Percentiles rank a stretch among this genome's conserved stretches.
Conservation (phyloP, 805 yeast genomes). For the Tetrapisispora iriomotensis region DNA sequence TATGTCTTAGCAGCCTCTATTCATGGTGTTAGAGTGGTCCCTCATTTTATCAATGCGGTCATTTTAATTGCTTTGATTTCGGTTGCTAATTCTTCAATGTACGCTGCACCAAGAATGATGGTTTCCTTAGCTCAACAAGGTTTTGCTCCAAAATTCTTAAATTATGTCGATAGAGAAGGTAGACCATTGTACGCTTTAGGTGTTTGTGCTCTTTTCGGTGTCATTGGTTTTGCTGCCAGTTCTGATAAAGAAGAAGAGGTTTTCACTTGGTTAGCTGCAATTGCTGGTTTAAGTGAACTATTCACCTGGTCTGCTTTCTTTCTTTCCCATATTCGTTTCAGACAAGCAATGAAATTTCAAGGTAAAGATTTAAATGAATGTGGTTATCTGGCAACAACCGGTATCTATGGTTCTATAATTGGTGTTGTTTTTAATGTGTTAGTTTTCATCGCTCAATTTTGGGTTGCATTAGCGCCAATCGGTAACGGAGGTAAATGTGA, state of each 20-base stretch:
- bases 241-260: conserved; percentile 41
- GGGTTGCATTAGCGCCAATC: conserved; percentile 55
- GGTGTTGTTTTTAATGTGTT: conserved; percentile 42
- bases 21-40: conserved; percentile 54
- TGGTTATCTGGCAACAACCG: conserved; percentile 40
- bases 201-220: conserved; percentile 43
- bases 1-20: conserved; percentile 61
- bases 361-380: conserved; percentile 39
- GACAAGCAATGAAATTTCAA: conserved; percentile 43
- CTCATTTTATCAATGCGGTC: conserved; percentile 66
- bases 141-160: conserved; percentile 48
- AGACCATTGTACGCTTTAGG: conserved; percentile 49
- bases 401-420: conserved; percentile 40
- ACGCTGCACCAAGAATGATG: conserved; percentile 61
- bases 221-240: conserved; percentile 54
- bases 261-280: conserved; percentile 52
- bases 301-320: conserved; percentile 54
- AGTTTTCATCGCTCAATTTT: conserved; percentile 48
- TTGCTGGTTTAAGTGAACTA: conserved; percentile 50
- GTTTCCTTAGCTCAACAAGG: conserved; percentile 65
- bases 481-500: conserved; percentile 29
- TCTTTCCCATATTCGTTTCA: conserved; percentile 43
- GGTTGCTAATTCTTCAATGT: conserved; percentile 69
- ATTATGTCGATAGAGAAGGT: conserved; percentile 47
- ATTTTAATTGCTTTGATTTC: conserved; percentile 64